Evolutionary conservation across 2,329 filamentous ascomycete genomes (phyloP), one percentile per base, ranked within the genome.

Genomic region (Coniochaeta sp.): DNA sequence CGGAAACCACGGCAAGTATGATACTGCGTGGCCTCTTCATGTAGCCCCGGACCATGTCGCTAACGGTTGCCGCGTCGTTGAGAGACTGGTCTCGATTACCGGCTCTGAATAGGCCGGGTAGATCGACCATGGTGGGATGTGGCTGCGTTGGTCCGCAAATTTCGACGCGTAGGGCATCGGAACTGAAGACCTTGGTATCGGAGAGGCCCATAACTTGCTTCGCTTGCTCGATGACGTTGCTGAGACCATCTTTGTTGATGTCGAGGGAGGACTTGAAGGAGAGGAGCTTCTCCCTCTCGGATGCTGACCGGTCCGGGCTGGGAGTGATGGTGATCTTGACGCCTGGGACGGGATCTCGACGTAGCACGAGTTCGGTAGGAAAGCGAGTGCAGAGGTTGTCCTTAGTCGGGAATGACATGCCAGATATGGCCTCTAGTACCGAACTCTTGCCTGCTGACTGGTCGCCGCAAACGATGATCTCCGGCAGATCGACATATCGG

Each of bases 371-470:
- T 61, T 86, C 80, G 0, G 81, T 86, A 0, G 82, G 75, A 54
- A 86, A 86, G 0, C 79, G 72, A 0, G 83, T 86, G 62, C 82
- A 86, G 0, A 84, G 60, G 32, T 73, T 78, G 50, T 79, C 77
- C 22, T 81, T 78, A 8, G 71, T 67, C 0, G 82, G 82, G 55
- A 87, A 86, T 0, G 73, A 71, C 1, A 86, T 72, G 3, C 79
- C 74, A 0, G 82, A 83, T 33, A 87, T 79, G 1, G 81, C 82
- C 58, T 86, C 81, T 0, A 87, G 73, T 0, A 85, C 79, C 0
- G 81, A 85, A 52, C 78, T 83, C 61, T 87, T 87, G 3, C 82
- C 83, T 1, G 77, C 76, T 0, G 77, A 82, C 57, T 85, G 81
- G 52, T 84, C 77, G 3, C 83, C 82, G 49, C 76, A 80, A 12